Evolutionary conservation across 1,284 basidiomycete genomes (phyloP), one percentile per base, ranked within the genome.

Genomic region (Malassezia furfur): DNA sequence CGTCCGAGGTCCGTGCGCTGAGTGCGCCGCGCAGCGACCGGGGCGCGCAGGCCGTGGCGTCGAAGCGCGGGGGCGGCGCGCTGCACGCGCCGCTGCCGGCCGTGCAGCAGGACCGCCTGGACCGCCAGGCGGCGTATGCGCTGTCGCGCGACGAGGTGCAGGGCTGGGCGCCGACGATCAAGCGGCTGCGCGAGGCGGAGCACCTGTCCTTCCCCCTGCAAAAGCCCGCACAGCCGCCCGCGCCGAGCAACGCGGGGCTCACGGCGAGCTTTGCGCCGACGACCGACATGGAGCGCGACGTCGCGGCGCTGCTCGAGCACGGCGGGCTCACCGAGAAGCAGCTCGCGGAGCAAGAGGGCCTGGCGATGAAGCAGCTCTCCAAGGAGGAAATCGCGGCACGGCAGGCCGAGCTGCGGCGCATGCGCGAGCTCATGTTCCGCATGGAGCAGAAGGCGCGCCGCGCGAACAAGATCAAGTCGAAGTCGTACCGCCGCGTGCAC

Each of bases 401-500:
- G 0, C 83, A 88, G 1, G 82, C 81, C 1, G 87, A 91, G 69
- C 81, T 96, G 14, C 82, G 87, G 15, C 82, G 84, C 67, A 89
- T 90, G 82, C 84, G 93, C 31, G 91, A 96, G 66, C 80, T 96
- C 46, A 87, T 91, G 80, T 96, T 94, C 78, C 84, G 91, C 4
- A 89, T 88, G 0, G 91, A 98, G 68, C 79, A 84, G 36, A 93
- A 93, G 74, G 88, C 90, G 10, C 88, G 87, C 70, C 83, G 91
- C 11, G 81, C 94, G 9, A 83, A 85, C 37, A 96, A 94, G 78
- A 96, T 98, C 78, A 96, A 98, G 80, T 87, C 85, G 76, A 96
- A 93, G 77, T 84, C 88, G 3, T 96, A 89, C 74, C 81, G 91
- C 36, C 85, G 87, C 65, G 81, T 96, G 46, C 84, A 84, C 67